Base-by-base conservation (phyloP, 208 protist genomes). In the Trypanosoma conorhini region DNA sequence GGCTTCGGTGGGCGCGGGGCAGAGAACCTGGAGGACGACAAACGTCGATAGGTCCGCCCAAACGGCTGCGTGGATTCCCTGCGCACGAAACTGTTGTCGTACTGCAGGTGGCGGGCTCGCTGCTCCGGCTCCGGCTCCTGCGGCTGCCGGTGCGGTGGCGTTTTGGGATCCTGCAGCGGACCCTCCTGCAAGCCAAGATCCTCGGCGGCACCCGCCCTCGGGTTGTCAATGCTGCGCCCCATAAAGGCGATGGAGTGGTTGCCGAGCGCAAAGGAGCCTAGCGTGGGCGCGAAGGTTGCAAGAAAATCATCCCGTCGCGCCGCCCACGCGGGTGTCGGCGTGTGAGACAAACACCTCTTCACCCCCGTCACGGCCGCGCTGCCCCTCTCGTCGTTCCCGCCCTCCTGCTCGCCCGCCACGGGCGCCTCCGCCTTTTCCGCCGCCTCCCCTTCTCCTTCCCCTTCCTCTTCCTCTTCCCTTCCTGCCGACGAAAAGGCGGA, bases 181-280 rank as follows among this genome's bases (percentile, higher is more conserved):
- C 7, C 21, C 28, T 44, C 57, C 9, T 40, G 31, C 31, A 31
- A 26, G 21, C 1, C 19, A 1, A 42, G 3, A 5, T 59, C 50
- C 10, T 15, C 26, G 1, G 17, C 21, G 24, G 38, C 30, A 44
- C 54, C 33, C 0, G 5, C 7, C 21, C 38, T n/a, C 7, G 22
- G n/a, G 4, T 55, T 44, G 44, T 71, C 66, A 17, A 71, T 63
- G 35, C 56, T 71, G n/a, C 13, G 1, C 19, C 56, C 66, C 66
- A 71, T 63, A 40, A 71, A 71, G 38, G 31, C 38, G 35, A 71
- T 57, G 26, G 55, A 63, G 46, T 13, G 24, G 24, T 63, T 55
- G 7, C n/a, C 24, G 1, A 68, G 30, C 5, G 35, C 51, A 48
- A 60, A 68, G 3, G 51, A 50, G 38, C 17, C 33, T 2, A 21